Percentiles rank a stretch among this genome's conserved stretches.
These are phyloP conservation scores for Saturnispora sekii DNA, from an alignment of 805 yeast species.

Conservation along the genomic window DNA sequence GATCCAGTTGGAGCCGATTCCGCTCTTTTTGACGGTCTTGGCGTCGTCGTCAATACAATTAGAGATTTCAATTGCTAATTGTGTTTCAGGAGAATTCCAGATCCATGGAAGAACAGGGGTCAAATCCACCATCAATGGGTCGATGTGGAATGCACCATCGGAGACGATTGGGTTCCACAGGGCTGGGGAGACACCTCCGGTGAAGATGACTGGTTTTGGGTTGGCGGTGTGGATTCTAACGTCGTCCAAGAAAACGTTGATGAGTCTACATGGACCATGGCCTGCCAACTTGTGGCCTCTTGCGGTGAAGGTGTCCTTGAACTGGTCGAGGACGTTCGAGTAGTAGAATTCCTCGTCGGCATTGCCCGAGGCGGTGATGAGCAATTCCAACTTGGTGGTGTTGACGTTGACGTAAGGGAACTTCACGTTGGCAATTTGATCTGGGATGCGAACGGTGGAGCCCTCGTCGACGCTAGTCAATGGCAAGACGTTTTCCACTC, in stretches of 20 bases:
- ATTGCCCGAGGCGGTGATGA: conserved; percentile 63
- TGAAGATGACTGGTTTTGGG: conserved; percentile 66
- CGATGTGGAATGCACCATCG: conserved; percentile 62
- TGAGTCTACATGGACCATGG: conserved; percentile 63
- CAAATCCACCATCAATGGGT: conserved; percentile 59
- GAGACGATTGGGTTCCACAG: conserved; percentile 79
- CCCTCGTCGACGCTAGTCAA: conserved; percentile 27
- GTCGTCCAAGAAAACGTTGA: conserved; percentile 54
- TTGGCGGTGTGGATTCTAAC: conserved; percentile 48
- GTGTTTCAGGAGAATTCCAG: conserved; percentile 38
- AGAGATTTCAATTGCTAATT: conserved; percentile 39
- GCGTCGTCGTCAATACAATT: conserved; percentile 39
- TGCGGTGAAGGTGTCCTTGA: conserved; percentile 29
- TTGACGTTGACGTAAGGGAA: conserved; percentile 42
- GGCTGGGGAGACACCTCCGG: conserved; percentile 76
- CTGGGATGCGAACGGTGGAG: conserved; percentile 40
- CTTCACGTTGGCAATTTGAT: conserved; percentile 26
- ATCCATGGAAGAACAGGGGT: conserved; percentile 61
- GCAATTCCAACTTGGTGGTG: conserved; percentile 49
- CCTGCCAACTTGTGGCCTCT: conserved; percentile 38
- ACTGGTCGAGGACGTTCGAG: conserved; percentile 44
- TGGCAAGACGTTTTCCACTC: conserved; percentile 25
- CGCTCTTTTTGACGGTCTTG: conserved; percentile 23
- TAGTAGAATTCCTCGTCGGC: conserved; percentile 84
- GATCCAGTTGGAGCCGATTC: conserved; percentile 48